Percentiles rank a stretch among this genome's conserved stretches.
These are phyloP conservation scores for Microcyclospora pomicola DNA, from an alignment of 2,329 filamentous ascomycete genomes.

Conservation along the genomic window DNA sequence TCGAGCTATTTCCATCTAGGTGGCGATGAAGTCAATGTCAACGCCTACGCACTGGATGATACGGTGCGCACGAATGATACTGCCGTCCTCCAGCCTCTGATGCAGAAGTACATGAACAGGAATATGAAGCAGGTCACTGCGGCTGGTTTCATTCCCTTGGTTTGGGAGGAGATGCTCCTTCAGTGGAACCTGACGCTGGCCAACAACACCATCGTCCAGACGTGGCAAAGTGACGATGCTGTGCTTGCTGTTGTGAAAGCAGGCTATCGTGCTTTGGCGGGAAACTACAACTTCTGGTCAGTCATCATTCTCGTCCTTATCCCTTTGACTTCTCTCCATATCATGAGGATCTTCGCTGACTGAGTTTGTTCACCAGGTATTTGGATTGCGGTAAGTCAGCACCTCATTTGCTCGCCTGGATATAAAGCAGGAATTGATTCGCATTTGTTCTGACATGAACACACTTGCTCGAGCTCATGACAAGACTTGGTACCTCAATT, in stretches of 20 bases:
- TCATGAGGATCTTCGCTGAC: constrained; percentile 16
- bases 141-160: constrained; percentile 55
- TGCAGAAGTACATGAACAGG: constrained; percentile 63
- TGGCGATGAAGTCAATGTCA: constrained; percentile 72
- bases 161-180: constrained; percentile 79
- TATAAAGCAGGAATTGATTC: no score
- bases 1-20: constrained; percentile 71
- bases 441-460: no score
- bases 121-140: constrained; percentile 52
- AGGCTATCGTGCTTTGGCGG: constrained; percentile 60
- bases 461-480: no score
- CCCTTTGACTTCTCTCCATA: no score
- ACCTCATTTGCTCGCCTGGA: no score
- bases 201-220: constrained; percentile 60
- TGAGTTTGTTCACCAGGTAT: constrained; percentile 35
- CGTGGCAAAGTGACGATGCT: constrained; percentile 55
- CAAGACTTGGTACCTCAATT: no score
- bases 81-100: constrained; percentile 53
- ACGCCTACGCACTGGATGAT: constrained; percentile 60
- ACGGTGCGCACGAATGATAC: constrained; percentile 54
- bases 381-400: constrained; percentile 51
- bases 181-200: constrained; percentile 65
- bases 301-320: no score
- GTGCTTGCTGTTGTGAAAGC: constrained; percentile 45
- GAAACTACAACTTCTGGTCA: constrained; percentile 60